Base-by-base conservation (phyloP, 1,284 basidiomycete genomes). In the Amylostereum chailletii region DNA sequence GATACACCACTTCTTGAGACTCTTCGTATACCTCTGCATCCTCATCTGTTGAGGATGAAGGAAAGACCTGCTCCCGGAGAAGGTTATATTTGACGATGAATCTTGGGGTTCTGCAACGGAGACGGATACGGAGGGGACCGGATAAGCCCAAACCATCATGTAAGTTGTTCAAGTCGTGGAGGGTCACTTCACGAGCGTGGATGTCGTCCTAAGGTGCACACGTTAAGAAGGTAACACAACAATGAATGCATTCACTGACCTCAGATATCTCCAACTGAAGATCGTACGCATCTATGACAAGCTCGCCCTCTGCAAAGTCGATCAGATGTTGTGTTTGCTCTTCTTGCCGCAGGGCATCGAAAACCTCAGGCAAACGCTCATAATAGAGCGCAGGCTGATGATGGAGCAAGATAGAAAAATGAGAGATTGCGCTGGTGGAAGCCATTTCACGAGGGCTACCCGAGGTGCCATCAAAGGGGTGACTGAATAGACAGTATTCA, bases 161-260 rank as follows among this genome's bases (percentile, higher is more conserved):
- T 38, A 89, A 65, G 36, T 81, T 67, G 59, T 82, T 81, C 48
- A 89, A 67, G 56, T 89, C 85, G 60, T 89, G 83, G 48, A 89
- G 64, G 46, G 79, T 80, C 49, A 85, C 71, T 66, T 86, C 83
- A 46, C 79, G 79, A 7, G 79, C 71, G 61, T 83, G 78, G n/a
- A 80, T 66, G 58, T 87, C 86, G 60, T 89, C 86, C 86, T 89
- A 51, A n/a, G 47, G 46, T 48, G 42, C 8, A 33, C 47, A n/a
- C 50, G 43, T 34, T 50, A n/a, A 50, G 42, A 6, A 7, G 34
- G 11, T 26, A 29, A 31, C 31, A 39, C 33, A 41, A 34, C 10
- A 32, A 6, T 26, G 34, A 41, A 37, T 38, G 37, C 19, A 34
- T n/a, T 31, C 43, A 60, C 71, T 39, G 53, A 86, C 86, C 74